Base-by-base conservation (phyloP, 1,139 yeast species). In the Magnusiomyces suaveolens region DNA sequence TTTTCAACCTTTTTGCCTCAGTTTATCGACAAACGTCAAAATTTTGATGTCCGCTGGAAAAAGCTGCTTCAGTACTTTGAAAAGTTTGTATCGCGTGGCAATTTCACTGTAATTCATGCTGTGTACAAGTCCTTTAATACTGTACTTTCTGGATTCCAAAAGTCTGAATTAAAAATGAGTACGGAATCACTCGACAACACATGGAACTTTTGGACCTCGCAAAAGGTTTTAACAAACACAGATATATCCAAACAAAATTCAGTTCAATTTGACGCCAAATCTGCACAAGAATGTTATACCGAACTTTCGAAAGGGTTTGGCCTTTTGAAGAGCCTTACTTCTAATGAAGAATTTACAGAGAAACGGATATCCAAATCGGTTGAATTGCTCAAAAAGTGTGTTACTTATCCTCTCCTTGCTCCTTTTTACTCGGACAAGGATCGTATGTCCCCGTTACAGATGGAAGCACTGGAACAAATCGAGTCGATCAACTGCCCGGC, bases 151-250 rank as follows among this genome's bases (percentile, higher is more conserved):
- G 64, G 71, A 0, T 68, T 79, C 43, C 56, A 60, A 1, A 54
- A 54, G 8, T 57, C 52, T 24, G 52, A 54, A n/a, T 53, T 46
- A 18, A 56, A 48, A 3, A 56, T 74, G 3, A 74, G 81, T 0
- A 50, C 53, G 0, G 70, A 64, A 2, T 69, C 81, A 8, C 62
- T 77, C 36, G 69, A 73, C 3, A 63, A 73, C 38, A 68, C 82
- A 2, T 84, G 81, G 66, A 68, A 73, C 0, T 83, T 86, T 58
- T 89, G 96, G 96, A 67, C 76, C 1, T 62, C 70, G 1, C 79
- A 83, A 75, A 46, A 54, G 63, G 60, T 73, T 63, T 55, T 72
- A 67, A 61, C 65, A 68, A 51, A 65, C 24, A 38, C 24, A 23
- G 24, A 10, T 3, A 32, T 50, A 60, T 55, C 58, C 6, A 50